Base-by-base conservation (phyloP, 805 yeast genomes). In the Hanseniaspora jakobsenii region DNA sequence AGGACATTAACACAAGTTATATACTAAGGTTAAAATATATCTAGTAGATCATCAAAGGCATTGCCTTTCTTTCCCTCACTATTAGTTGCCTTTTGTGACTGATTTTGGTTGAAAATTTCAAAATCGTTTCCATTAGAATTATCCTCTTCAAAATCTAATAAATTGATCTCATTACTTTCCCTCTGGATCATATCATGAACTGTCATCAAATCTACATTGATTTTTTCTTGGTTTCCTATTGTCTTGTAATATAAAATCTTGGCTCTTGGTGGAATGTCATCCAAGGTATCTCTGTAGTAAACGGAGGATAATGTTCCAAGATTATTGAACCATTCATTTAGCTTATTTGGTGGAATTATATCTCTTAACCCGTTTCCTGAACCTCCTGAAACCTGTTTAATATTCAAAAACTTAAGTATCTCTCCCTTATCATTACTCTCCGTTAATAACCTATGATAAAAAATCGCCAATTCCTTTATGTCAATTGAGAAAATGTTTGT, bases 221-320 rank as follows among this genome's bases (percentile, higher is more conserved):
- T 9, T 27, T 32, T 19, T 21, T 41, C 38, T 19, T 28, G 32
- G 19, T 34, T 34, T 18, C 34, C 38, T 18, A 5, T 34, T 8
- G 19, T 40, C 14, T 41, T 26, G 27, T 13, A 34, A n/a, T 41
- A 41, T 13, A 41, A 28, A 9, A 41, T 41, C 19, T 27, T 41
- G 6, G 45, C 45, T 28, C 45, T 41, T 34, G 45, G 45, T 9
- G 45, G 45, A 13, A 41, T 41, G 17, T 41, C 45, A 6, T 41
- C 45, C 14, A 32, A 27, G 8, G 38, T 16, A 13, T 41, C 45
- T 22, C 29, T 36, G 16, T 34, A 41, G 6, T 14, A 17, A 10
- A 41, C 17, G 2, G 45, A 41, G 3, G 45, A 41, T 8, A 41
- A 19, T 10, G 34, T 19, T 3, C 45, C 45, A 3, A 41, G 19